These are phyloP conservation scores for Mycena polygramma DNA, from an alignment of 768 basidiomycete genomes.

Conservation along the genomic window DNA sequence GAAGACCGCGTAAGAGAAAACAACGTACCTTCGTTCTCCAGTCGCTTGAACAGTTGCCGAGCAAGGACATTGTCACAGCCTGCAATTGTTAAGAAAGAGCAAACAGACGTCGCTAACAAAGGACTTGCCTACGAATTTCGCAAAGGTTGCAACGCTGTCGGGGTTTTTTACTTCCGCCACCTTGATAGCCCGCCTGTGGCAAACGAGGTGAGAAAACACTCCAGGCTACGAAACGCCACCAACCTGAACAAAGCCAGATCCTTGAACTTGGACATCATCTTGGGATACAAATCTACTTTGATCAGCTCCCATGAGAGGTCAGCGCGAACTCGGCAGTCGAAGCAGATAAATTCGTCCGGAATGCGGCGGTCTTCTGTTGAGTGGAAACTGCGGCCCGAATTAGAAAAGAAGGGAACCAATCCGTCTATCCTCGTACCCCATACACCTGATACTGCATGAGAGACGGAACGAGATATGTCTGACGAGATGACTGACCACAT, in stretches of 20 bases:
- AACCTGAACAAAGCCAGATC: constrained; percentile 82
- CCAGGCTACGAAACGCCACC: neutral
- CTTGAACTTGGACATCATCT: constrained; percentile 73
- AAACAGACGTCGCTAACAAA: constrained; percentile 1
- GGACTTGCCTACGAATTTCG: constrained; percentile 69
- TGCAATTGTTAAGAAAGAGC: constrained; percentile 38
- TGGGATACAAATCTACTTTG: constrained; percentile 66
- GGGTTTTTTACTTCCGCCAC: constrained; percentile 66
- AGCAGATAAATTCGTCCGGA: constrained; percentile 74
- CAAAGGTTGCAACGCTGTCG: constrained; percentile 63
- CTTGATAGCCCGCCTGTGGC: constrained; percentile 76
- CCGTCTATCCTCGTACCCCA: constrained; percentile 47
- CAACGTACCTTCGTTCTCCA: constrained; percentile 76
- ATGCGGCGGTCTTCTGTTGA: constrained; percentile 68
- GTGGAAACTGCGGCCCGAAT: constrained; percentile 65
- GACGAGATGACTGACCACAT: constrained; percentile 65
- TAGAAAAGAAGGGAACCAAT: constrained; percentile 2
- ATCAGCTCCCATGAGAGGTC: constrained; percentile 82
- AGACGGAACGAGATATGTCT: constrained; percentile 3
- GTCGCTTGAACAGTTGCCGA: constrained; percentile 73
- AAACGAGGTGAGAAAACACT: constrained; percentile 14
- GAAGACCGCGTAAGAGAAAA: neutral
- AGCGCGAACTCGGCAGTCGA: constrained; percentile 79
- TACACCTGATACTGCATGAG: constrained; percentile 47
- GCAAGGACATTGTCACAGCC: constrained; percentile 69